Evolutionary conservation across 192 early-diverging fungal species (phyloP).

Genomic region (Martensiomyces pterosporus): DNA sequence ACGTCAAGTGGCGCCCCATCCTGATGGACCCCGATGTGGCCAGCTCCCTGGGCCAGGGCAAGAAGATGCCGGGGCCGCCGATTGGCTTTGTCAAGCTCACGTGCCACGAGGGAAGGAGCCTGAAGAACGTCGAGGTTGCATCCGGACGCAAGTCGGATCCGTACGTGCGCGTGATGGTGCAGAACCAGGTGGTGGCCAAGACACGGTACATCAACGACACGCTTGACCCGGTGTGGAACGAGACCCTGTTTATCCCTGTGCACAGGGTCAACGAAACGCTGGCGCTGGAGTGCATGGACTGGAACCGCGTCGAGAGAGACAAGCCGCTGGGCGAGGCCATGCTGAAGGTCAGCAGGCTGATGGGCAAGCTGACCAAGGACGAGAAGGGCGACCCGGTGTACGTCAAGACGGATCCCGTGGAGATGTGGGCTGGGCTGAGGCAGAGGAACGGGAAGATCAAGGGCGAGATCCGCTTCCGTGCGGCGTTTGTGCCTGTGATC

Average conservation of each 20-base stretch:
- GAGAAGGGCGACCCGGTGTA: constrained; percentile 40
- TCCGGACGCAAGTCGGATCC: constrained; percentile 85
- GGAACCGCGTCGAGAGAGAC: constrained; percentile 81
- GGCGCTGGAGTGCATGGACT: constrained; percentile 80
- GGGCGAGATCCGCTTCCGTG: constrained; percentile 58
- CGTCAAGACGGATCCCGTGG: constrained; percentile 36
- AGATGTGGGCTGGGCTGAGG: constrained; percentile 56
- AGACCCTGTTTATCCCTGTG: constrained; percentile 79
- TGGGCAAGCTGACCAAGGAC: constrained; percentile 39
- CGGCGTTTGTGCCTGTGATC: constrained; percentile 56
- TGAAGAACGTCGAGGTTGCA: constrained; percentile 82
- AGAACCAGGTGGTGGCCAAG: constrained; percentile 59
- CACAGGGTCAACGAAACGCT: constrained; percentile 72
- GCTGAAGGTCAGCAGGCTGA: constrained; percentile 55
- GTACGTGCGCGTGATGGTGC: constrained; percentile 72
- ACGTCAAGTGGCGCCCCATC: constrained; percentile 78
- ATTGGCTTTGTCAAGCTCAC: constrained; percentile 78
- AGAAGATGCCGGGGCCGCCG: constrained; percentile 52
- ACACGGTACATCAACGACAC: constrained; percentile 80
- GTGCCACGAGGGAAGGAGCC: constrained; percentile 64
- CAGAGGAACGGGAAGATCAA: constrained; percentile 57
- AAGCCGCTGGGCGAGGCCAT: constrained; percentile 73
- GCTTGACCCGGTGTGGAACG: constrained; percentile 89
- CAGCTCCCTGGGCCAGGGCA: constrained; percentile 44
- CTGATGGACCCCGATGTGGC: constrained; percentile 64